Base-by-base conservation (phyloP, 345 rosid genomes). In the Camelina neglecta region DNA sequence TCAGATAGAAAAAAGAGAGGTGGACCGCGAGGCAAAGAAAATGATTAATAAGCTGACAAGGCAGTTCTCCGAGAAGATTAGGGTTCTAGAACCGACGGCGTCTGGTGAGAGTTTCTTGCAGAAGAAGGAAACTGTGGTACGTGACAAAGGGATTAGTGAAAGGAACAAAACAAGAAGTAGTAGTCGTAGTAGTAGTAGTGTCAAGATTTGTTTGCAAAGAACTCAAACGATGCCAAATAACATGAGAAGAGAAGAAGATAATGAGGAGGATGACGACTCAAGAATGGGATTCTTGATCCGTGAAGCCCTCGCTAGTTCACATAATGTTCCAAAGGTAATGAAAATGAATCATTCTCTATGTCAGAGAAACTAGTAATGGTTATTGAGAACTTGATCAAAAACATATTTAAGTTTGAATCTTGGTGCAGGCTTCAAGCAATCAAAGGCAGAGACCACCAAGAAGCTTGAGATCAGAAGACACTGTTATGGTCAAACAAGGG, bases 211-310 rank as follows among this genome's bases (percentile, higher is more conserved):
- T 55, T 70, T 87, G 72, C 74, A 71, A 1, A 85, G 87, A 70
- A 66, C 85, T 24, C 90, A 88, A 48, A 84, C 94, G 24, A 67
- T 87, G 54, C 87, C 90, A 20, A 73, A 67, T 60, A 57, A 58
- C 78, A 62, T 84, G 1, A 55, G 70, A 42, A 70, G 61, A 60
- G 78, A 73, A 73, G 79, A 76, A 72, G 79, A 73, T 29, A 45
- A n/a, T 1, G 68, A 47, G 16, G 60, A 53, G 35, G 42, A 77
- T 3, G 76, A 77, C 55, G 87, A 87, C 26, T 71, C 80, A n/a
- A 75, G 85, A 62, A 83, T 89, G 89, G 85, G 94, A 44, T 78
- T 67, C 75, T 78, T 89, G 81, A 89, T 86, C 60, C 85, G 81
- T 45, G 84, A 83, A 58, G 91, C 93, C 60, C 79, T 84, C 71